Percentiles rank a stretch among this genome's conserved stretches.
Conservation (phyloP, 2,329 filamentous ascomycete species). For the Penicillium thymicola region DNA sequence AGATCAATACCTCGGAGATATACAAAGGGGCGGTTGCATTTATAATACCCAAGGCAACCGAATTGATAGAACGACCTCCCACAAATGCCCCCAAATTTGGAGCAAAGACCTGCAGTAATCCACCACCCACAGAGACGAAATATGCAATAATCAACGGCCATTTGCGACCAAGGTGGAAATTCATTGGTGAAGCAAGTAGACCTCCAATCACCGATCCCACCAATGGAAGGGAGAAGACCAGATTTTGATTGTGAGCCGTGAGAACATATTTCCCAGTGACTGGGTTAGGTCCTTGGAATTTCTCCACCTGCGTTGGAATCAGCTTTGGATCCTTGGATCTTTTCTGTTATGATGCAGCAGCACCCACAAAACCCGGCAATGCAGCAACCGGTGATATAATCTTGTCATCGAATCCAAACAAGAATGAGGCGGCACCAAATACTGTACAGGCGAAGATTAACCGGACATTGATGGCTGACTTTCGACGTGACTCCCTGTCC, state of each 20-base stretch:
- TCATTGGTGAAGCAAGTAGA: slow-evolving; percentile 33
- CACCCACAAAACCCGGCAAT: slow-evolving; percentile 27
- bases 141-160: slow-evolving; percentile 35
- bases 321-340: neutral
- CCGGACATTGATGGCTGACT: slow-evolving; percentile 22
- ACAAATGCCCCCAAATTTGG: slow-evolving; percentile 36
- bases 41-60: slow-evolving; percentile 32
- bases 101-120: slow-evolving; percentile 36
- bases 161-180: slow-evolving; percentile 35
- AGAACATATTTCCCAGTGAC: slow-evolving; percentile 22
- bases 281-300: slow-evolving; percentile 31
- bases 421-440: slow-evolving; percentile 31
- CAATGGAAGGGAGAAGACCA: slow-evolving; percentile 37
- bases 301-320: slow-evolving; percentile 21
- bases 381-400: slow-evolving; percentile 33
- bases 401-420: slow-evolving; percentile 36
- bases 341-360: neutral
- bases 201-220: slow-evolving; percentile 35
- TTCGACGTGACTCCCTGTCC: slow-evolving; percentile 1
- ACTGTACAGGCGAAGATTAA: slow-evolving; percentile 28
- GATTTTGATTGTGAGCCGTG: slow-evolving; percentile 35
- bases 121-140: slow-evolving; percentile 32
- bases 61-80: slow-evolving; percentile 33
- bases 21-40: slow-evolving; percentile 38
- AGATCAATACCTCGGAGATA: slow-evolving; percentile 29